phyloP scores from a whole-genome alignment of 1,284 basidiomycete species.

The Ceratobasidium sp. region DNA sequence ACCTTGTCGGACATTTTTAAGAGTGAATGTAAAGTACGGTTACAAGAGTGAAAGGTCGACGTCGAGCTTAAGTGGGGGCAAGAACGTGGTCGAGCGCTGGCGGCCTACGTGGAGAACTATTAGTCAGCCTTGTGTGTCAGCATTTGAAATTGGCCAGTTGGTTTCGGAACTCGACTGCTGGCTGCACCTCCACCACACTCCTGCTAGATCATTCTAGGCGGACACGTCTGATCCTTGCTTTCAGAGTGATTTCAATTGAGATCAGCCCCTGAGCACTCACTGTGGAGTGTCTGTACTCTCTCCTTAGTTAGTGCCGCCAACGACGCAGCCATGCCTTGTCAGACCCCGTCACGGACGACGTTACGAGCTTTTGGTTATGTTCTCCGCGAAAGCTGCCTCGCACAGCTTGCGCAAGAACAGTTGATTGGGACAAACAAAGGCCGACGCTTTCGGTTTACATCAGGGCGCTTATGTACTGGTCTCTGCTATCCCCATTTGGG shows the following conservation, averaged over 20 bases:
- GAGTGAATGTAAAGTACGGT: conserved; percentile 17
- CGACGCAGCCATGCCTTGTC: background rate
- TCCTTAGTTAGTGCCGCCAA: too few species aligned
- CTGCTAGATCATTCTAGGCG: conserved; percentile 8
- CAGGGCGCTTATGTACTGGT: background rate
- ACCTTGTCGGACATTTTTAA: conserved; percentile 83
- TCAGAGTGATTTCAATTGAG: background rate
- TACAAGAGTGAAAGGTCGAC: conserved; percentile 9
- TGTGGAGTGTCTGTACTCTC: too few species aligned
- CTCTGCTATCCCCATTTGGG: background rate
- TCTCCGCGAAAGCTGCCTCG: background rate
- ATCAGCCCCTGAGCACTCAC: background rate
- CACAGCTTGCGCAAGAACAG: too few species aligned
- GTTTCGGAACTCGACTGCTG: conserved; percentile 25
- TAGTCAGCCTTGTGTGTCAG: conserved; percentile 11
- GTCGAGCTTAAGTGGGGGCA: conserved; percentile 9
- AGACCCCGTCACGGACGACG: too few species aligned
- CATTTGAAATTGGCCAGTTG: background rate
- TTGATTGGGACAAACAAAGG: background rate
- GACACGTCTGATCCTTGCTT: conserved; percentile 9
- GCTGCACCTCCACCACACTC: background rate
- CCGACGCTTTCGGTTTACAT: background rate
- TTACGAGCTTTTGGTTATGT: too few species aligned
- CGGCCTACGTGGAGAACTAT: conserved; percentile 33
- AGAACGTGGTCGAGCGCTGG: conserved; percentile 38